Base-by-base conservation (phyloP, 192 early-diverging fungal genomes). In the Podila epigama region DNA sequence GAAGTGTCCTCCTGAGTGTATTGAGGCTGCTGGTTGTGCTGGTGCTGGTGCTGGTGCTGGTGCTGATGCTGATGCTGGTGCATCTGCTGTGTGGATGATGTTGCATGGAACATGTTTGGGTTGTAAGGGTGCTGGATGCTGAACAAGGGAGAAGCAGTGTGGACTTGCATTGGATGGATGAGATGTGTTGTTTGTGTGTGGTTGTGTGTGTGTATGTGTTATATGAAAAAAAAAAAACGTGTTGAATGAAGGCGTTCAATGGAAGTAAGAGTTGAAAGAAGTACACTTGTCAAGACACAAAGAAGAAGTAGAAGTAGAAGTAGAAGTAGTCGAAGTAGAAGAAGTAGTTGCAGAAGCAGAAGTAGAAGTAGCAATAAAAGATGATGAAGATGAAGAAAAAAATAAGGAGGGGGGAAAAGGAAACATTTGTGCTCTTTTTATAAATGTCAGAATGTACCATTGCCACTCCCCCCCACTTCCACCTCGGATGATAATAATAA, bases 1-100 rank as follows among this genome's bases (percentile, higher is more conserved):
- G 50, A 51, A 42, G 65, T 51, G 18, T 60, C 27, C 36, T 40
- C 54, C 5, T 65, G 70, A 36, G 63, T 72, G 52, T 75, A 75
- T 29, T 75, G 70, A 16, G 70, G 42, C 10, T 53, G 50, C 11
- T 54, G 73, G 50, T 77, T 77, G 66, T 77, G 68, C 7, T 65
- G 73, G 31, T 68, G 56, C 35, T 68, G 66, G 29, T 16, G n/a
- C n/a, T n/a, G n/a, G n/a, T n/a, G n/a, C n/a, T n/a, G n/a, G n/a
- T n/a, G n/a, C n/a, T n/a, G n/a, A n/a, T n/a, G n/a, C n/a, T n/a
- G n/a, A n/a, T n/a, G n/a, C n/a, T n/a, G n/a, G n/a, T n/a, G n/a
- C n/a, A n/a, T n/a, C n/a, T n/a, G n/a, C n/a, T n/a, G n/a, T n/a
- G n/a, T n/a, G n/a, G n/a, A n/a, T n/a, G n/a, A n/a, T n/a, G n/a